A percentile compares a stretch with the other conserved stretches of the same genome.
These are phyloP conservation scores for Alternaria sp. DNA, from an alignment of 2,329 filamentous ascomycete species.

Conservation along the genomic window DNA sequence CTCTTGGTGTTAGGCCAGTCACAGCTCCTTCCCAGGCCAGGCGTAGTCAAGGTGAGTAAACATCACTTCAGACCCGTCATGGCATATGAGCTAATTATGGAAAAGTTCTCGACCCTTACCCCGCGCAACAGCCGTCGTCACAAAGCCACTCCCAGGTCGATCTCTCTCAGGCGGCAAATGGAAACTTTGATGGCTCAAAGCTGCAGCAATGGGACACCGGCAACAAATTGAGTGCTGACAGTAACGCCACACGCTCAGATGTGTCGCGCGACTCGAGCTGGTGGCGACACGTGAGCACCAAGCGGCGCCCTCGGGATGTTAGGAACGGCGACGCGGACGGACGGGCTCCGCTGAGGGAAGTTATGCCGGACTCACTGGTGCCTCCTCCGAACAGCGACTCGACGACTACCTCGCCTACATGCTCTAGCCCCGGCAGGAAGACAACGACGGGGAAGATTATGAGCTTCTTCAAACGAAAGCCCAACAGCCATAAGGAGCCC, in stretches of 20 bases:
- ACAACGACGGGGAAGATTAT: conserved; percentile 44
- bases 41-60: conserved; percentile 43
- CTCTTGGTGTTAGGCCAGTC: conserved; percentile 32
- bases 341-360: conserved; percentile 33
- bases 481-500: conserved; percentile 33
- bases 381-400: conserved; percentile 33
- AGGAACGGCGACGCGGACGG: conserved; percentile 39
- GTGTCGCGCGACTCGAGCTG: conserved; percentile 40
- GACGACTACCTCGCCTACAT: conserved; percentile 28
- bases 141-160: conserved; percentile 46
- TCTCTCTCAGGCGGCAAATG: conserved; percentile 39
- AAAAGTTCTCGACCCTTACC: conserved; percentile 40
- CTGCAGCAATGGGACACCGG: conserved; percentile 39
- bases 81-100: conserved; percentile 1
- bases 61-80: conserved; percentile 20
- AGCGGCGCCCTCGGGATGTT: conserved; percentile 33
- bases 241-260: conserved; percentile 37
- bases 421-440: conserved; percentile 32
- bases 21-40: conserved; percentile 45
- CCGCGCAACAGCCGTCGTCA: conserved; percentile 35
- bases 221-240: conserved; percentile 40
- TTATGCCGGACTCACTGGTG: conserved; percentile 22
- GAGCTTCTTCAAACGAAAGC: conserved; percentile 46
- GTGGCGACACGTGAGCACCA: conserved; percentile 45
- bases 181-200: conserved; percentile 41